Base-by-base conservation (phyloP, 371 early-diverging fungal species). In the Mortierella sp. region DNA sequence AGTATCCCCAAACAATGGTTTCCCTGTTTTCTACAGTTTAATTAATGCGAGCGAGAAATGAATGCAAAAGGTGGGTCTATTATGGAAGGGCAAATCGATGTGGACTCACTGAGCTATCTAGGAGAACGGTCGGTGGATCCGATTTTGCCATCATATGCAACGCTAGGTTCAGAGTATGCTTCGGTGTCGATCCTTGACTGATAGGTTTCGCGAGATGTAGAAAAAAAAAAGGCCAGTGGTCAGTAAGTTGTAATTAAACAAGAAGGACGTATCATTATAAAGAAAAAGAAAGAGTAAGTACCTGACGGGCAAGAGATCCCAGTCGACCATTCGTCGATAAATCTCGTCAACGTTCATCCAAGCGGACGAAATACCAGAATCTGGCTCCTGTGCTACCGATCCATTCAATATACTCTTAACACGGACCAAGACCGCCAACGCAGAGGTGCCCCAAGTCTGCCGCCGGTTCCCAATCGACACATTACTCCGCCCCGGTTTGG, bases 341-440 rank as follows among this genome's bases (percentile, higher is more conserved):
- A 86, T 82, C 55, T 86, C 87, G 18, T 86, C 87, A n/a, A 86
- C 82, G 43, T 74, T 79, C 87, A 86, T 86, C 87, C 87, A 86
- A 5, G 76, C 78, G 21, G 71, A 70, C 8, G 55, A 56, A 27
- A 68, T 24, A 24, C 44, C 24, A 16, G 74, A 65, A 24, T 54
- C 41, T 29, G 43, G 46, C 5, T 35, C 48, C 24, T 68, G 65
- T 10, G 12, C 51, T 29, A 60, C 16, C 10, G 80, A 74, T n/a
- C 75, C 75, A 21, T 63, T 35, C 43, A 71, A 14, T 12, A 79
- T 46, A 3, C 29, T n/a, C n/a, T 71, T 76, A 5, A 82, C 80
- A 12, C 82, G 77, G 2, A 77, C 77, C 54, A 86, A 41, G 0
- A 86, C 87, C 44, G 82, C 80, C 58, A 86, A 60, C 3, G 87